Conservation (phyloP, 305 asterid species). For the Galium porrigens region DNA sequence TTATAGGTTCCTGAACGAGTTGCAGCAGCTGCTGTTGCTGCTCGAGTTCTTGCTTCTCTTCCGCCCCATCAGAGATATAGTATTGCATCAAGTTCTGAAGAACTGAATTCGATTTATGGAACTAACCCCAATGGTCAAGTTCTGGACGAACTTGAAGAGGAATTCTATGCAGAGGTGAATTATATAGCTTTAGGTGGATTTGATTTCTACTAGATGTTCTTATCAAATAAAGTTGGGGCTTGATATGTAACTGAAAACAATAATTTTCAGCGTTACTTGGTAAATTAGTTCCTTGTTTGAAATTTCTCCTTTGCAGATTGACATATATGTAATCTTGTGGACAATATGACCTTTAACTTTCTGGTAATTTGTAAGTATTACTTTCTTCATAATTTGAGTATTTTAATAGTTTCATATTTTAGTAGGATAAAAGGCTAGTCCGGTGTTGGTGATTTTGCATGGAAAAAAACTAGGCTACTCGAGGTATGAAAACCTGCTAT, state of each 20-base stretch:
- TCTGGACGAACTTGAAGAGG: slow-evolving; percentile 71
- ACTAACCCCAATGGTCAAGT: slow-evolving; percentile 43
- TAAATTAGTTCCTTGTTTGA: background rate
- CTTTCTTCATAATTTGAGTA: background rate
- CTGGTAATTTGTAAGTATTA: background rate
- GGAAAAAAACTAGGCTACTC: background rate
- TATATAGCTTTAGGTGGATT: slow-evolving; percentile 5
- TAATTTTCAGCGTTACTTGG: background rate
- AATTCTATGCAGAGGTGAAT: slow-evolving; percentile 76
- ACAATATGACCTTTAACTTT: background rate
- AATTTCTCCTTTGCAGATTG: background rate
- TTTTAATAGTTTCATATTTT: background rate
- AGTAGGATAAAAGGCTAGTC: background rate
- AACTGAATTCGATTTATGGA: slow-evolving; percentile 70
- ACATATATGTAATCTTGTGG: background rate
- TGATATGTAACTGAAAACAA: background rate
- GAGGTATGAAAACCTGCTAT: background rate
- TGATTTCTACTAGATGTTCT: background rate
- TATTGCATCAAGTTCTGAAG: slow-evolving; percentile 72
- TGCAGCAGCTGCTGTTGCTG: slow-evolving; percentile 96
- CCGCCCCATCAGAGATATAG: slow-evolving; percentile 83
- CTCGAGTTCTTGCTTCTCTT: slow-evolving; percentile 82
- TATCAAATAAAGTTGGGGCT: background rate
- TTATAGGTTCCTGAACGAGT: slow-evolving; percentile 94
- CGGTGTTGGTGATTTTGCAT: background rate